Evolutionary conservation across 2,329 filamentous ascomycete genomes (phyloP).

Genomic region (Dactylonectria macrodidyma): DNA sequence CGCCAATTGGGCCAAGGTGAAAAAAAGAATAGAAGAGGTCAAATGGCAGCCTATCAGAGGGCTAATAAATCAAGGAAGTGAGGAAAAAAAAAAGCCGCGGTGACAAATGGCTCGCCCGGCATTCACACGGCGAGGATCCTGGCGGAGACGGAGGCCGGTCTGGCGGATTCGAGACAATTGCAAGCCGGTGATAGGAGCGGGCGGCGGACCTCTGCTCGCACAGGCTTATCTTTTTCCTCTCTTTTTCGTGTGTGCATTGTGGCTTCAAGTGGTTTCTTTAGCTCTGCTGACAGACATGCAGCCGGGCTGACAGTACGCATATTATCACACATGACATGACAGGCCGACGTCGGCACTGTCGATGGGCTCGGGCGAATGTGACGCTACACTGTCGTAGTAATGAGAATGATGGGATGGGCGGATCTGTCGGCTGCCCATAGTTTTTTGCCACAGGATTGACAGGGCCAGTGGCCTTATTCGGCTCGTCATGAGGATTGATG

Average conservation of each 20-base stretch:
- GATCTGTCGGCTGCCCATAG: slow-evolving; percentile 7
- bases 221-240: slow-evolving; percentile 6
- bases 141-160: slow-evolving; percentile 16
- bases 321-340: background rate
- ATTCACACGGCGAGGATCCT: slow-evolving; percentile 17
- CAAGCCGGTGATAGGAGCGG: slow-evolving; percentile 20
- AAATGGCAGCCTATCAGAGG: background rate
- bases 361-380: background rate
- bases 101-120: slow-evolving; percentile 27
- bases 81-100: background rate
- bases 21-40: background rate
- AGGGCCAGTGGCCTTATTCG: slow-evolving; percentile 25
- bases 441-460: slow-evolving; percentile 14
- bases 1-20: background rate
- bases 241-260: slow-evolving; percentile 6
- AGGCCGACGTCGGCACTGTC: slow-evolving; percentile 21
- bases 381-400: background rate
- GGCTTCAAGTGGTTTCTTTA: slow-evolving; percentile 5
- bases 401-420: background rate
- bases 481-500: background rate
- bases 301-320: background rate
- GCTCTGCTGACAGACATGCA: slow-evolving; percentile 9
- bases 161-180: slow-evolving; percentile 3
- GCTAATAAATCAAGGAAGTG: background rate
- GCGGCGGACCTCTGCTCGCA: background rate